phyloP scores from a whole-genome alignment of 1,284 basidiomycete genomes.

The Golubevia sp. region DNA sequence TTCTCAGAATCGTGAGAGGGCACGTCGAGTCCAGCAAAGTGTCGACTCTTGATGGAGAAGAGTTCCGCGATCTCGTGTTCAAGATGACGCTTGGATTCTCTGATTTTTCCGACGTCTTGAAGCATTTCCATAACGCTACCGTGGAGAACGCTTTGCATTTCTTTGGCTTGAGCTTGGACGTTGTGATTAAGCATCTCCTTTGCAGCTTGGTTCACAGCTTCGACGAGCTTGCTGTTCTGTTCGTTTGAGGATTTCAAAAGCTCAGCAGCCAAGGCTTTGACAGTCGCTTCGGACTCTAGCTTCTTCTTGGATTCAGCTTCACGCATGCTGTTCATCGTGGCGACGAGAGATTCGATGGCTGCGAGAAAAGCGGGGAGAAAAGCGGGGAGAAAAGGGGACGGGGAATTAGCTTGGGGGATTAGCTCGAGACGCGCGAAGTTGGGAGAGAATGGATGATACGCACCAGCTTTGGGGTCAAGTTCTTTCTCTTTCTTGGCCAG shows the following conservation, averaged over 20 bases:
- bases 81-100: slow-evolving; percentile 36
- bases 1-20: too few species aligned
- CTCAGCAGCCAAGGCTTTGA: slow-evolving; percentile 30
- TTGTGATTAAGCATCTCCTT: slow-evolving; percentile 41
- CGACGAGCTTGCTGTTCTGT: slow-evolving; percentile 36
- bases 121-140: slow-evolving; percentile 41
- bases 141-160: slow-evolving; percentile 35
- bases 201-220: slow-evolving; percentile 32
- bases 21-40: slow-evolving; percentile 1
- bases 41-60: slow-evolving; percentile 35
- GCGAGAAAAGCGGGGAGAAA: neutral
- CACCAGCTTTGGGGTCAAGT: slow-evolving; percentile 30
- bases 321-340: slow-evolving; percentile 36
- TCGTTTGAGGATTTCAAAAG: slow-evolving; percentile 29
- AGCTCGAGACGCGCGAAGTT: neutral
- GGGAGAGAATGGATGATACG: neutral
- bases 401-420: neutral
- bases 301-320: slow-evolving; percentile 22
- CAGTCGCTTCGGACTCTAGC: slow-evolving; percentile 22
- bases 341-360: slow-evolving; percentile 45
- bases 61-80: slow-evolving; percentile 47
- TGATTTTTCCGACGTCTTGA: slow-evolving; percentile 50
- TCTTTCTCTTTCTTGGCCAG: slow-evolving; percentile 13
- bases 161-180: slow-evolving; percentile 38
- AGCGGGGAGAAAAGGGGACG: neutral